Evolutionary conservation across 169 alveolate species (phyloP), one percentile per base, ranked within the genome.

Genomic region (Cryptosporidium canis): DNA sequence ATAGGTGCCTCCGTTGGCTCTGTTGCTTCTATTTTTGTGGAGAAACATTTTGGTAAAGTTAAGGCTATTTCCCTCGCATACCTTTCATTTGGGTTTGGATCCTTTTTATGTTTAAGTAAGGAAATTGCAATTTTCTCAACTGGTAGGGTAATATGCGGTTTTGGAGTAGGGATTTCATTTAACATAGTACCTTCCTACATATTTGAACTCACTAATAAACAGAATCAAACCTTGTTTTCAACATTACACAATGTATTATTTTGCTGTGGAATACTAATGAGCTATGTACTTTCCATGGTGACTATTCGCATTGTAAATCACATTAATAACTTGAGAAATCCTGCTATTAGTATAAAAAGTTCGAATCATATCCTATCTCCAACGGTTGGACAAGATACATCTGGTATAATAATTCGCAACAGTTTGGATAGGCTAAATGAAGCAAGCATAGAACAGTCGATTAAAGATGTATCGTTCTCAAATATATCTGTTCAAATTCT

Each of bases 1-100:
- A 1, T 58, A 35, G 87, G 87, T 39, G 68, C 87, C 27, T 21
- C 72, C 27, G 16, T 77, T 11, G 87, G 87, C 18, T 77, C 87
- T 24, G 21, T 56, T 27, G n/a, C 51, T 61, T 33, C 24, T 21
- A 12, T 63, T 4, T 33, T 77, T 58, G 44, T 77, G 47, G 35
- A 43, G 27, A 37, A 29, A 12, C 24, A 37, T 31, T 27, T 77
- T 24, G 87, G 87, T n/a, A 58, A 58, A 44, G 87, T 77, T 37
- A 77, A 61, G 27, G 55, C 35, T 12, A 56, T 77, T 21, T 16
- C 58, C 3, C 18, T 14, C 37, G 41, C 72, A 35, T 77, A 39
- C 27, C 27, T 33, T 21, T 44, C 58, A n/a, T 77, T 77, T 77
- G 58, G 44, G 6, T 12, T 61, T 16, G 87, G 87, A 16, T 77